Evolutionary conservation across 257 asterid genomes (phyloP).

Genomic region (Jasminum sambac): DNA sequence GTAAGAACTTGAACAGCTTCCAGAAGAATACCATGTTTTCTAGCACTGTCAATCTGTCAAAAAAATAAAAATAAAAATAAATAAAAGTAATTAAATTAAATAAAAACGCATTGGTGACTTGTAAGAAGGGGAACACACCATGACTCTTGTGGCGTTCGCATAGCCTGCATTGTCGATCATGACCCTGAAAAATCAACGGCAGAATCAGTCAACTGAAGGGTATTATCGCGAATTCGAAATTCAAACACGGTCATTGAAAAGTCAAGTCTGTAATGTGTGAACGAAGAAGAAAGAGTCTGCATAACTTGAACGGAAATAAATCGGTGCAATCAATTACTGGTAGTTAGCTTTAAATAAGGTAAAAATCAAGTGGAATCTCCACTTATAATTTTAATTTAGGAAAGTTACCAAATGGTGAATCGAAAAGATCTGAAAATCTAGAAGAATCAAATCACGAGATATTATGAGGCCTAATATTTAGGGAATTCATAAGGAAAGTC

Average conservation of each 20-base stretch:
- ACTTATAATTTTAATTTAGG: neutral
- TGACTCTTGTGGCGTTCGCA: constrained; percentile 79
- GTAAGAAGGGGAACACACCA: constrained; percentile 46
- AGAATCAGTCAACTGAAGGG: constrained; percentile 35
- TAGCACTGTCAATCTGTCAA: constrained; percentile 80
- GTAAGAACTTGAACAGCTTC: constrained; percentile 93
- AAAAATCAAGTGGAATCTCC: constrained; percentile 7
- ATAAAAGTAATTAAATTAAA: neutral
- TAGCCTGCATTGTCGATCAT: constrained; percentile 95
- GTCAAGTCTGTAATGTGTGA: constrained; percentile 19
- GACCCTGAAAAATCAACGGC: constrained; percentile 59
- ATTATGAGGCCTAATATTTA: neutral
- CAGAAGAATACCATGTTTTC: constrained; percentile 88
- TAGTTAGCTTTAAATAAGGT: neutral
- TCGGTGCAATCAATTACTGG: constrained; percentile 8
- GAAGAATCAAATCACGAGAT: neutral
- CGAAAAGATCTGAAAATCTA: neutral
- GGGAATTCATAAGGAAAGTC: neutral
- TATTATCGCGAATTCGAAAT: constrained; percentile 15
- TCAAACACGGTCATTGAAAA: constrained; percentile 24
- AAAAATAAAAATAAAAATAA: neutral
- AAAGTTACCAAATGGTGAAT: neutral
- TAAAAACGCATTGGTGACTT: neutral
- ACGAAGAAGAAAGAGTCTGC: constrained; percentile 18
- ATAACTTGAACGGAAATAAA: constrained; percentile 43